A percentile compares a stretch with the other conserved stretches of the same genome.
Conservation (phyloP, 352 stramenopile genomes). For the Globisporangium viniferum region DNA sequence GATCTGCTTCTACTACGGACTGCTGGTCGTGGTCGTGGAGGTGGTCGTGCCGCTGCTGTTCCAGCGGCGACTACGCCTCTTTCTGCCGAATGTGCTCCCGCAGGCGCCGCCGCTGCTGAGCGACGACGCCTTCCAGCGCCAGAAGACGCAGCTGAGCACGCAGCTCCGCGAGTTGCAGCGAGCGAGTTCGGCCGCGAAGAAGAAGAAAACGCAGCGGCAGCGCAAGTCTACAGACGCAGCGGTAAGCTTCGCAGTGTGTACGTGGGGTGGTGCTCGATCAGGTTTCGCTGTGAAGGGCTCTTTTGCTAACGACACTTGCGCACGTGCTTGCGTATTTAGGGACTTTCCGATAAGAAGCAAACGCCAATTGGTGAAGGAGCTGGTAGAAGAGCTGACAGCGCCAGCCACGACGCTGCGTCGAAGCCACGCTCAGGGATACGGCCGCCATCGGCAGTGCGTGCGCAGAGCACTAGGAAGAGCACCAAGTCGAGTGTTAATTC, state of each 20-base stretch:
- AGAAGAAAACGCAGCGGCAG: background rate
- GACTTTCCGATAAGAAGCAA: background rate
- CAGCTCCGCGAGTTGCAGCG: constrained; percentile 38
- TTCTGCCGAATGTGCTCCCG: constrained; percentile 29
- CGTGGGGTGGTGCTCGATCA: background rate
- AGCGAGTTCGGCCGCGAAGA: constrained; percentile 4
- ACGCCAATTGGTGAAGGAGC: background rate
- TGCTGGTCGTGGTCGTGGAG: constrained; percentile 48
- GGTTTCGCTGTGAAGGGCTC: background rate
- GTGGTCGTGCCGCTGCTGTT: constrained; percentile 50
- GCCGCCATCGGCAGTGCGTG: background rate
- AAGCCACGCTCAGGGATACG: background rate
- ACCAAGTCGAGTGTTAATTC: background rate
- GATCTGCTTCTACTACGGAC: constrained; percentile 53
- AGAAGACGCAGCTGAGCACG: constrained; percentile 33
- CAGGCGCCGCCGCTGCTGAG: constrained; percentile 21
- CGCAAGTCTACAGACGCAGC: background rate
- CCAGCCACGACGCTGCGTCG: background rate
- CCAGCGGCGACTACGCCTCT: constrained; percentile 46
- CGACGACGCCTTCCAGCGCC: constrained; percentile 38
- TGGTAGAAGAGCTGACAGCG: background rate
- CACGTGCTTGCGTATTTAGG: background rate
- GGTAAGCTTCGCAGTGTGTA: background rate
- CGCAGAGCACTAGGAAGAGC: constrained; percentile 3
- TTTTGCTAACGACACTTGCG: background rate